Base-by-base conservation (phyloP, 441 rosid genomes). In the Euphorbia celastroides region DNA sequence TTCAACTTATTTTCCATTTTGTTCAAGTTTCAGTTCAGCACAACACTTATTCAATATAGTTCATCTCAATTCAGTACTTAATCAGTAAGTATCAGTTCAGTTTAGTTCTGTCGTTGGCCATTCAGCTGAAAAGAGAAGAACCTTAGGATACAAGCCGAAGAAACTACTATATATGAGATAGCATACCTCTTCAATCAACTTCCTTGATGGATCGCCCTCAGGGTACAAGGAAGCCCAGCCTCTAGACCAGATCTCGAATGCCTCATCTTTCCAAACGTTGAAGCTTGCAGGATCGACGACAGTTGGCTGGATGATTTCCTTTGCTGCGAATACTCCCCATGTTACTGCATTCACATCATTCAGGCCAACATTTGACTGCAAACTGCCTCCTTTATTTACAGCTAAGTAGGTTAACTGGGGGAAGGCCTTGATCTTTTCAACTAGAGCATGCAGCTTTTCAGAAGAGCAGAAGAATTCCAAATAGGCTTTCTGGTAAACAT, bases 301-400 rank as follows among this genome's bases (percentile, higher is more conserved):
- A 0, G 99, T 94, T 3, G 97, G 99, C 73, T 92, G 97, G 76
- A 87, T 80, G 16, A 89, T 84, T 81, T 94, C 94, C 79, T 83
- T 93, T 14, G 84, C 92, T 5, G 96, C 93, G 86, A 93, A 93
- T 20, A 80, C 99, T 73, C 96, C 99, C 99, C 97, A 93, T 1
- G 97, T 93, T 48, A 94, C 97, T 0, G 96, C 97, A 74, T 94
- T 94, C 75, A 94, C 94, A 66, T 83, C 82, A 14, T 72, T 62
- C 11, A 66, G 26, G 30, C 78, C 77, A 5, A 77, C 34, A 27
- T 89, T 94, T 28, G 99, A 86, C 41, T 84, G 56, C 81, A 84
- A 80, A 26, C 70, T 72, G 31, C 86, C 96, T 26, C 67, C 83
- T 76, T 75, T 84, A 84, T 86, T 84, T 62, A 85, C 83, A 0